Evolutionary conservation across 768 basidiomycete genomes (phyloP).

Genomic region (Lentinula sp.): DNA sequence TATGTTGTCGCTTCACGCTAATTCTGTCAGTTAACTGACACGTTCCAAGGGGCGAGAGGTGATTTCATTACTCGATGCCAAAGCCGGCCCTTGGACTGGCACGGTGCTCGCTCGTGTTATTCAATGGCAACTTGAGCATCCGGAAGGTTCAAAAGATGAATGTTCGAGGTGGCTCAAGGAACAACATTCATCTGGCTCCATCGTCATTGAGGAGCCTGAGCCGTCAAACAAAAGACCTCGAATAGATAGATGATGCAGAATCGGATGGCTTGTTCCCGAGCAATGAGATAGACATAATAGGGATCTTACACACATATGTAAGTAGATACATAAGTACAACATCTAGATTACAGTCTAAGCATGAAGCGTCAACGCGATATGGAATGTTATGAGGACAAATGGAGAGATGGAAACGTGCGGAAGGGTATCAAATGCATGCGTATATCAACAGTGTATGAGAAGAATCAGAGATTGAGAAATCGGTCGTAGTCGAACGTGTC

Average conservation of each 20-base stretch:
- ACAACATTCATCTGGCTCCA: constrained; percentile 42
- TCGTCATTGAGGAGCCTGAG: constrained; percentile 26
- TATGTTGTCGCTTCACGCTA: constrained; percentile 30
- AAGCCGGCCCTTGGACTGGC: constrained; percentile 68
- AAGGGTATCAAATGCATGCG: not conserved
- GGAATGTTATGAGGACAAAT: not conserved
- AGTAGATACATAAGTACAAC: not conserved
- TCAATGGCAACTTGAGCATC: constrained; percentile 84
- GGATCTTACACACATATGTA: not conserved
- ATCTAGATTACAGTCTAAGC: not conserved
- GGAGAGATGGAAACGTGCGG: too few relatives aligned
- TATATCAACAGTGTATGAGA: not conserved
- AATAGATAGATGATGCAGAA: constrained; percentile 16
- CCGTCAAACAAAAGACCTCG: constrained; percentile 32
- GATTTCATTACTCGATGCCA: constrained; percentile 42
- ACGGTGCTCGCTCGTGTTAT: constrained; percentile 58
- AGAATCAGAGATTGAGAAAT: not conserved
- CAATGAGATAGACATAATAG: not conserved
- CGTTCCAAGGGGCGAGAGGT: constrained; percentile 65
- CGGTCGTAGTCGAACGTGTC: not conserved
- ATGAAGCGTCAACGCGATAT: not conserved
- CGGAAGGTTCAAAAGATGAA: constrained; percentile 55
- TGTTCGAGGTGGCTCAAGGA: constrained; percentile 65
- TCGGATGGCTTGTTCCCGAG: not conserved
- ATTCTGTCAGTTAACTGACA: constrained; percentile 4